Evolutionary conservation across 768 basidiomycete species (phyloP), one percentile per base, ranked within the genome.

Genomic region (Termitomyces sp.): DNA sequence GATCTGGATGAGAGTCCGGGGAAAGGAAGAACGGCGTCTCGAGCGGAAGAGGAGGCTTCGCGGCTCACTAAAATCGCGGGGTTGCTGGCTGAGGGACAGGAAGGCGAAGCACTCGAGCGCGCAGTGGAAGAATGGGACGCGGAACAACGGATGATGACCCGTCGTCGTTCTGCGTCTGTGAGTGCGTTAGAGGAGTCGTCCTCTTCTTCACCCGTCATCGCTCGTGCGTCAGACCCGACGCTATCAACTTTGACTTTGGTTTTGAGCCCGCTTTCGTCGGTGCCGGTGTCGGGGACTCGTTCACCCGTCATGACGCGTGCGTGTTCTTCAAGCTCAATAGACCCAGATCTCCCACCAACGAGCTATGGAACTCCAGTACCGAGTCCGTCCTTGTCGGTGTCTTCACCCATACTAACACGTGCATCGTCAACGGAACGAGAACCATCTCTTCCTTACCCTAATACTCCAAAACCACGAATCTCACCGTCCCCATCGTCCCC

Each of bases 51-150:
- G 63, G 82, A 79, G 50, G 78, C 79, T 68, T 80, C 77, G 63
- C 76, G 88, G 36, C 83, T 84, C 61, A 81, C 78, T 24, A 87
- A 88, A 73, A 89, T 91, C 41, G 86, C 85, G 6, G 78, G 82
- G 47, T 72, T 89, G 20, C 76, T 90, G 24, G 83, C 81, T 0
- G 81, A 83, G 61, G 89, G 89, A 9, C 86, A 87, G 69, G 84
- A 75, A 62, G 89, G 89, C 1, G 66, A 72, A 24, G 85, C 81
- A 56, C 78, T 91, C 30, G 84, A 83, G 65, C 72, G 69, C 3
- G 88, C 87, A 7, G 78, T 90, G 52, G 76, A 83, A 62, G 81
- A 85, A 69, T 90, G 84, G 79, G 82, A 85, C 67, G 74, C 68
- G 30, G 66, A 67, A 27, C 61, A 66, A 57, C 70, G 22, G 5